Evolutionary conservation across 345 rosid species (phyloP), one percentile per base, ranked within the genome.

Genomic region (Crucihimalaya himalaica): DNA sequence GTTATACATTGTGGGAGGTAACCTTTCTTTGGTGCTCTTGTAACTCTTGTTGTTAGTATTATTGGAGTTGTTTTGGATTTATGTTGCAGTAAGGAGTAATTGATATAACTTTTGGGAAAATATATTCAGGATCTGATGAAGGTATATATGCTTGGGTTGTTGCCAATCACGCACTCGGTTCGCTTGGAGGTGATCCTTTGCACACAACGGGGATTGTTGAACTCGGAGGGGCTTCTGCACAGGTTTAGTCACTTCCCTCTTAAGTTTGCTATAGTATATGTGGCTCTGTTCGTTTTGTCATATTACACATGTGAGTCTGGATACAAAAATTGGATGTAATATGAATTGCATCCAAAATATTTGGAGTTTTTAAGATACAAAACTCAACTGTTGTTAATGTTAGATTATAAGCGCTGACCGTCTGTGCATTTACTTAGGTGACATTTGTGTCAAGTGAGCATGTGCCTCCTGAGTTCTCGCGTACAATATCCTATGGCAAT

Each of bases 151-250:
- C 98, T 79, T 94, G 98, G 98, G 88, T 88, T 66, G 82, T 84
- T 58, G 97, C 96, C 11, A 94, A 91, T 68, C 75, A 87, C 77
- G 98, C 92, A 6, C 78, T 82, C 51, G 96, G 92, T 68, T 81
- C 83, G 1, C 93, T 94, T 78, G 97, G 97, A 72, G 86, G 88
- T 53, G 86, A 94, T 79, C 95, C 97, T 53, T 51, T 58, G 52
- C 55, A 81, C 4, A 91, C 98, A 21, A 87, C 93, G 9, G 98
- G 96, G 76, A 89, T 91, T 67, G 83, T 91, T 70, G 98, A 91
- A 78, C 96, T 94, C 45, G 98, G 96, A 1, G 98, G 98, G 8
- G 98, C 98, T 75, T 94, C 98, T 57, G 91, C 93, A 10, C 98
- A 94, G 97, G 97, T 91, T 79, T 62, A 23, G 13, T 32, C 43